Conservation (phyloP, 2,329 filamentous ascomycete species). For the Cladosporium sp. region DNA sequence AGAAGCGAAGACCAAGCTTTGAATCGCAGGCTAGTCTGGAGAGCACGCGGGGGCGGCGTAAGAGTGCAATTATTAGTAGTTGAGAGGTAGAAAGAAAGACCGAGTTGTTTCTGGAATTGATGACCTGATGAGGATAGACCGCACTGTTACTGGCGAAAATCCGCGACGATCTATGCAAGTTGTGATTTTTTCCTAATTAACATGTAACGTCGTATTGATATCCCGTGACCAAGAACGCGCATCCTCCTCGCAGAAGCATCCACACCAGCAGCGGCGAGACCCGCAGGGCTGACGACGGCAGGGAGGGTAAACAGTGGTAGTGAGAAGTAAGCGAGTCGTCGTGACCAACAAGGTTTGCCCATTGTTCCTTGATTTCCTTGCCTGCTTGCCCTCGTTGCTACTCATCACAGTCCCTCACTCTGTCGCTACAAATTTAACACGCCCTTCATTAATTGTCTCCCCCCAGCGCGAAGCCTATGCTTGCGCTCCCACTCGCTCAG, state of each 20-base stretch:
- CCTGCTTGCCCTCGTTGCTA: background rate
- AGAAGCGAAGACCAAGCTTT: conserved; percentile 22
- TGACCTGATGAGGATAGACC: too few species aligned
- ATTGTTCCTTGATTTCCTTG: too few species aligned
- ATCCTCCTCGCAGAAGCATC: background rate
- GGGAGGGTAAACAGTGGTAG: background rate
- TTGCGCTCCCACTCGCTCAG: conserved; percentile 28
- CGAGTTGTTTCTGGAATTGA: too few species aligned
- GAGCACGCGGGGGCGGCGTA: background rate
- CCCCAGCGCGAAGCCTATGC: background rate
- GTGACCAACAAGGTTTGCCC: background rate
- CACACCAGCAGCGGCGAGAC: background rate
- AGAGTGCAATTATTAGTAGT: background rate
- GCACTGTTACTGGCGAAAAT: too few species aligned
- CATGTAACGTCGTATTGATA: too few species aligned
- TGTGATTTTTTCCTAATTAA: too few species aligned
- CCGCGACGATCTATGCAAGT: too few species aligned
- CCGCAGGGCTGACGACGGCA: background rate
- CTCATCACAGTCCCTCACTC: background rate
- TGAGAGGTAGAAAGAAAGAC: background rate
- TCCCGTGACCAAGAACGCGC: too few species aligned
- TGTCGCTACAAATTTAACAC: background rate
- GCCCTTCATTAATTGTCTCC: background rate
- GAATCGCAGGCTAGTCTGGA: background rate
- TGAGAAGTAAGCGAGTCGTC: background rate